Evolutionary conservation across 441 rosid genomes (phyloP).

Genomic region (Erodium chrysanthum): DNA sequence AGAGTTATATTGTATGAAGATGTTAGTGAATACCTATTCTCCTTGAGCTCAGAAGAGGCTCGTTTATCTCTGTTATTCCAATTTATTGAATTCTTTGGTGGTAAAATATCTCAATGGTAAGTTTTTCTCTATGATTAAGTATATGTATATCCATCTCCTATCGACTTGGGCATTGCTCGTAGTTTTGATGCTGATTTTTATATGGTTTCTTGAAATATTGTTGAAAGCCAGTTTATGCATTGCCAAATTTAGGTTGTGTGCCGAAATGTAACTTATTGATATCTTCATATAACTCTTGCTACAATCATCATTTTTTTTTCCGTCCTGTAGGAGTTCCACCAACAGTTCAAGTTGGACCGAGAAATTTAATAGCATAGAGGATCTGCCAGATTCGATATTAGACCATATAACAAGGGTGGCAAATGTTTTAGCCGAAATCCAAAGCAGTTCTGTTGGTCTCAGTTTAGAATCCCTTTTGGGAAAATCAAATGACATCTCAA

Average conservation of each 20-base stretch:
- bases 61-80: slow-evolving; percentile 61
- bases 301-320: not conserved
- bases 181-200: not conserved
- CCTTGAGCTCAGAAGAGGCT: slow-evolving; percentile 57
- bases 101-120: slow-evolving; percentile 53
- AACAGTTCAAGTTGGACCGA: slow-evolving; percentile 81
- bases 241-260: not conserved
- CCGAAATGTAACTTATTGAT: not conserved
- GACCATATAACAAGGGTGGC: slow-evolving; percentile 41
- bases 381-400: slow-evolving; percentile 47
- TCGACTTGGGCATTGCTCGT: not conserved
- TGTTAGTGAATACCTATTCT: slow-evolving; percentile 63
- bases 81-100: slow-evolving; percentile 81
- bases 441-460: slow-evolving; percentile 27
- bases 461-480: slow-evolving; percentile 41
- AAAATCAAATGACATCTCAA: slow-evolving; percentile 34
- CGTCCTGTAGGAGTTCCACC: slow-evolving; percentile 48
- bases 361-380: slow-evolving; percentile 50
- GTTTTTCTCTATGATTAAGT: slow-evolving; percentile 4
- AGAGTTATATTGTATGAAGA: slow-evolving; percentile 74
- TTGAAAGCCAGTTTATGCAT: too few relatives aligned
- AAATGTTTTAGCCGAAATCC: slow-evolving; percentile 25
- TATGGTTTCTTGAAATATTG: not conserved
- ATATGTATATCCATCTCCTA: not conserved
- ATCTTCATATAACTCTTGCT: not conserved